A percentile compares a stretch with the other conserved stretches of the same genome.
These are phyloP conservation scores for Wickerhamomyces hampshirensis DNA, from an alignment of 805 yeast genomes.

Conservation along the genomic window DNA sequence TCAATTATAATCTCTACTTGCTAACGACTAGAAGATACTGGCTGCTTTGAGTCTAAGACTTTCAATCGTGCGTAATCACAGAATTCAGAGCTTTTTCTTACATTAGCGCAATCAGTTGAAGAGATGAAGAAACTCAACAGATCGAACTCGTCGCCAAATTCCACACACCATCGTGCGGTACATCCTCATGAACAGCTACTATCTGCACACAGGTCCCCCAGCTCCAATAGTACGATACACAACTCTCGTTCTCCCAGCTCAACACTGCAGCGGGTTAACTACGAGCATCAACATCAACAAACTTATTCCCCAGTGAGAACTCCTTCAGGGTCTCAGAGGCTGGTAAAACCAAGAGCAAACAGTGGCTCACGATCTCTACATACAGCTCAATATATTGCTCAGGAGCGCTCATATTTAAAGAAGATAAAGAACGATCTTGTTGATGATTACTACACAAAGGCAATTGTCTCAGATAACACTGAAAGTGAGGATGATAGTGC, in stretches of 20 bases:
- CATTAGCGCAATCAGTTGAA: too few species aligned
- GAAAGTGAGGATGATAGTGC: slow-evolving; percentile 30
- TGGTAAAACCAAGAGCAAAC: slow-evolving; percentile 16
- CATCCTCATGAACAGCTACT: slow-evolving; percentile 7
- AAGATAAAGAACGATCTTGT: slow-evolving; percentile 54
- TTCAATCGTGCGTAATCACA: too few species aligned
- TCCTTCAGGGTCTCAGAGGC: slow-evolving; percentile 17
- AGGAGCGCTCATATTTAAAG: slow-evolving; percentile 62
- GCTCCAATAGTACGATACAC: slow-evolving; percentile 10
- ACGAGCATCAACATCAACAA: too few species aligned
- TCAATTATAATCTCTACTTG: too few species aligned
- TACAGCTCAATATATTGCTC: slow-evolving; percentile 34
- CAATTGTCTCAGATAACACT: slow-evolving; percentile 42
- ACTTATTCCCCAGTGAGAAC: slow-evolving; percentile 24
- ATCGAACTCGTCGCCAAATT: slow-evolving; percentile 15
- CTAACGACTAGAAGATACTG: too few species aligned
- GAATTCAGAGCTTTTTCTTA: too few species aligned
- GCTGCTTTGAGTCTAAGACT: too few species aligned
- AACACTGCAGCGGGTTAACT: slow-evolving; percentile 16
- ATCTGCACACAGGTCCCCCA: slow-evolving; percentile 19
- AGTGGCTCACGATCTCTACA: slow-evolving; percentile 22
- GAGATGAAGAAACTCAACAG: slow-evolving; percentile 15
- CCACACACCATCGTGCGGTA: slow-evolving; percentile 1
- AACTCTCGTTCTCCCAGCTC: slow-evolving; percentile 16
- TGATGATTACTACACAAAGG: slow-evolving; percentile 72